These are phyloP conservation scores for Fraxinus dipetala DNA, from an alignment of 305 asterid genomes.

Conservation along the genomic window DNA sequence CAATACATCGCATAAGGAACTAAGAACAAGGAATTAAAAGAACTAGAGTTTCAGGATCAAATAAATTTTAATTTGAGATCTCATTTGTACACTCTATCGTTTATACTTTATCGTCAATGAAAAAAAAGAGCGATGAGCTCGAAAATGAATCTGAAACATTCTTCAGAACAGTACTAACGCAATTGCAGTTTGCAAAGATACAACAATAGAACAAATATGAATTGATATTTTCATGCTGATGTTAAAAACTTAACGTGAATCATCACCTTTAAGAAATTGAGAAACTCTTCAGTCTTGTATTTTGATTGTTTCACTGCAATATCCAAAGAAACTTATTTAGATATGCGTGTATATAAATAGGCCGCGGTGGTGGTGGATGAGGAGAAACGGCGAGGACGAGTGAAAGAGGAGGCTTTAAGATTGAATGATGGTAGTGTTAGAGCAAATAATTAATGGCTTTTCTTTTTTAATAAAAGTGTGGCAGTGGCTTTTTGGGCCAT, in stretches of 20 bases:
- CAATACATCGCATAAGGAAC: neutral
- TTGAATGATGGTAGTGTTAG: neutral
- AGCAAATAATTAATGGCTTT: neutral
- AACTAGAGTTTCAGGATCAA: neutral
- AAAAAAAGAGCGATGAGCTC: neutral
- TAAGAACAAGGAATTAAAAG: neutral
- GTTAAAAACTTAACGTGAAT: neutral
- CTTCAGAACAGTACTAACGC: neutral
- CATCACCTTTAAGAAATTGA: slow-evolving; percentile 24
- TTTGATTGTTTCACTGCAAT: slow-evolving; percentile 11
- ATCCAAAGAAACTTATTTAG: neutral
- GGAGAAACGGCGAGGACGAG: slow-evolving; percentile 19
- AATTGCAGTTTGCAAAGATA: neutral
- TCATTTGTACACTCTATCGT: neutral
- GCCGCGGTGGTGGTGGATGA: neutral
- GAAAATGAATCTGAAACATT: neutral
- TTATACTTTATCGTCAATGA: neutral
- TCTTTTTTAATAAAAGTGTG: neutral
- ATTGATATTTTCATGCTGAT: neutral
- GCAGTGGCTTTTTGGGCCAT: slow-evolving; percentile 24
- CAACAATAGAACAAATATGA: neutral
- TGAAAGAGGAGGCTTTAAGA: slow-evolving; percentile 33
- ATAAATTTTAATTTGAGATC: neutral
- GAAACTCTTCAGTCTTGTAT: neutral
- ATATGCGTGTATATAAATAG: neutral